Conservation (phyloP, 331 rosid genomes). For the Quercus tomentella region DNA sequence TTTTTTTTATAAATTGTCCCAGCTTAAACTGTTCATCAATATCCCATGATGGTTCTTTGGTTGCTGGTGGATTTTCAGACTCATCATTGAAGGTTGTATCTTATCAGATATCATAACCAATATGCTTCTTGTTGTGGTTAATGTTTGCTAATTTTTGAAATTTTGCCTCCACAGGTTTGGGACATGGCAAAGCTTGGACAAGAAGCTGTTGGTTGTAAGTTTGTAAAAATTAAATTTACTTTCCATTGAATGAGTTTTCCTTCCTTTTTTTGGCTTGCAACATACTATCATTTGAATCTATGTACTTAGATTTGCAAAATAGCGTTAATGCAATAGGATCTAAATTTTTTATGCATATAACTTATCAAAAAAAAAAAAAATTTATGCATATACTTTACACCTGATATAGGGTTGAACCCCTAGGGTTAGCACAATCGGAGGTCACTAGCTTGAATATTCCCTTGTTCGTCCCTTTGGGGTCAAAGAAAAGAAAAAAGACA, state of each 20-base stretch:
- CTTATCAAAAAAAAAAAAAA: no score
- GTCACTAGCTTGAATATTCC: no score
- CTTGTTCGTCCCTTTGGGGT: no score
- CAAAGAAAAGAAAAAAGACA: not conserved
- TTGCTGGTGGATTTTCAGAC: slow-evolving; percentile 98
- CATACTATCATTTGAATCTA: not conserved
- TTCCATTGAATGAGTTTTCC: not conserved
- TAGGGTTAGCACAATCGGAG: no score
- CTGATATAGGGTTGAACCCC: not conserved
- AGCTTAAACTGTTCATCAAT: slow-evolving; percentile 94
- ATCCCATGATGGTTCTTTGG: slow-evolving; percentile 91
- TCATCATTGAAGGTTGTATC: slow-evolving; percentile 77
- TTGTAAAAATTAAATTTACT: slow-evolving; percentile 2
- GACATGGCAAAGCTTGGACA: slow-evolving; percentile 98
- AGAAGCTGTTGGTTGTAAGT: slow-evolving; percentile 65
- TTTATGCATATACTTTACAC: not conserved
- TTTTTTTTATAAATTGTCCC: slow-evolving; percentile 15
- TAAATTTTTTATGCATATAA: no score
- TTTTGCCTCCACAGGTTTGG: slow-evolving; percentile 63
- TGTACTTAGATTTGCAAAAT: not conserved
- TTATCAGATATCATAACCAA: slow-evolving; percentile 1
- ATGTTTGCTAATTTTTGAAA: slow-evolving; percentile 12
- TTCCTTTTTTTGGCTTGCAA: not conserved
- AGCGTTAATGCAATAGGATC: not conserved
- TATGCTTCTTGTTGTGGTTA: not conserved